Base-by-base conservation (phyloP, 495 filamentous ascomycete species). In the Penicillium alfredii region DNA sequence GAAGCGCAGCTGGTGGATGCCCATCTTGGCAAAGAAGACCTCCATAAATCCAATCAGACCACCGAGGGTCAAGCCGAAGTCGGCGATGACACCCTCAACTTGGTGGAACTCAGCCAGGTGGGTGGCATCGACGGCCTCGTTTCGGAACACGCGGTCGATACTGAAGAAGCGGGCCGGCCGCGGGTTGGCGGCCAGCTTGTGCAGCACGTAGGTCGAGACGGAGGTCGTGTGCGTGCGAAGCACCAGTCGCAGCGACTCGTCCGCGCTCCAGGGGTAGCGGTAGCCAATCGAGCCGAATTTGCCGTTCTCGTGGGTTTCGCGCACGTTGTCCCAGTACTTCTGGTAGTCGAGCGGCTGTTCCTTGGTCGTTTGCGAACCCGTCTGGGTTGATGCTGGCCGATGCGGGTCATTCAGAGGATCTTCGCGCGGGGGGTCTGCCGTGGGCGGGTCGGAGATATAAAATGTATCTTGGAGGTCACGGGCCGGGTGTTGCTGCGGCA, bases 31-130 rank as follows among this genome's bases (percentile, higher is more conserved):
- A 61, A 96, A 98, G 78, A 98, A 98, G 46, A 88, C 79, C 49
- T 89, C 79, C 80, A 98, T 93, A 71, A 98, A 97, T 43, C 86
- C 84, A 68, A 96, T 95, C 46, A 96, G 69, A 17, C 88, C 90
- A 44, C 90, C 92, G 8, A 98, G 73, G 6, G 88, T 88, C 27
- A 98, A 67, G 13, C 80, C 81, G 51, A 89, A 95, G 60, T 98
- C 92, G 8, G 92, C 92, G 70, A 97, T 96, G 40, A 98, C 89
- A 56, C 92, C 92, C 64, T 98, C 92, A 29, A 96, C 81, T 59
- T 98, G 92, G 67, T 97, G 92, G 77, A 98, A 98, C 68, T 98
- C 90, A 9, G 88, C 88, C 45, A 98, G 67, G 70, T 98, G 92
- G 6, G 92, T 96, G 12, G 88, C 88, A 56, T 97, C 92, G 42